Base-by-base conservation (phyloP, 345 rosid genomes). In the Arabis hirsuta region DNA sequence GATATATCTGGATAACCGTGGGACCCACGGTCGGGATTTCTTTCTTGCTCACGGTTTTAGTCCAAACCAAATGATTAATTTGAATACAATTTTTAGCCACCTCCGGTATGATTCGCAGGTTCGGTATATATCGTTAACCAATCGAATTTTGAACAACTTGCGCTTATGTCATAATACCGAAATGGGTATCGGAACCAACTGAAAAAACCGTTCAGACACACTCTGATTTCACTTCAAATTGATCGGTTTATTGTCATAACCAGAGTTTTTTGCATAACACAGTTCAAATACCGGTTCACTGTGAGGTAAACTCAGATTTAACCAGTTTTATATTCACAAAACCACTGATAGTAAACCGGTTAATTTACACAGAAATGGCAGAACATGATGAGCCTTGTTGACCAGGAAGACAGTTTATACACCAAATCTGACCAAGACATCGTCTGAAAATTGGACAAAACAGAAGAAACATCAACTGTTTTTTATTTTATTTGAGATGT, bases 21-120 rank as follows among this genome's bases (percentile, higher is more conserved):
- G 79, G 79, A 39, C 79, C 79, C 66, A 69, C 74, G 52, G 14
- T 34, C 26, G 16, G 31, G 73, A 74, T 74, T 74, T 55, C 44
- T 44, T 54, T 38, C 22, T 6, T 44, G 39, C 55, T 50, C 56
- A 36, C 10, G 39, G 39, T 22, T 36, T 36, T 7, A 36, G 10
- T 36, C 39, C 7, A 36, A 7, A 36, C 39, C 7, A 36, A 7
- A 36, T 36, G 10, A 36, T 32, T 32, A 5, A 32, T 32, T 32
- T 32, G 36, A 1, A 32, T 36, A 36, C 39, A 36, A 7, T 36
- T 36, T 36, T 52, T 22, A 22, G 10, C 29, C 11, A 6, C 54
- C 34, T 8, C 51, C 58, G 77, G 65, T 64, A 26, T 34, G 7
- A 44, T 14, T 46, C 9, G 7, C 10, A 6, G 36, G 59, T 55